Percentiles rank a stretch among this genome's conserved stretches.
Conservation (phyloP, 768 basidiomycete species). For the Podaxis sp. region DNA sequence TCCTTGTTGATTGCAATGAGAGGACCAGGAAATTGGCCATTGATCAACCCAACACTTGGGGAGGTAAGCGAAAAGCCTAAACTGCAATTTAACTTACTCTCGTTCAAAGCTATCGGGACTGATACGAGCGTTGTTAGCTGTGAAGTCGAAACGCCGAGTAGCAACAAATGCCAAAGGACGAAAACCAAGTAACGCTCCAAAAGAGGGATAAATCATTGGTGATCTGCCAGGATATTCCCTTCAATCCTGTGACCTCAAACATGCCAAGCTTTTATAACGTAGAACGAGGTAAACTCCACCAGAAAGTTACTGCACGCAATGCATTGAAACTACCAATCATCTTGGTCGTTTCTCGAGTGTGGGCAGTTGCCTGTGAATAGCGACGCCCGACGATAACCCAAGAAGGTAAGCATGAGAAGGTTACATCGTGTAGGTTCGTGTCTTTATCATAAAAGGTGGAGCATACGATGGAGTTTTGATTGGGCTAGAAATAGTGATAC, state of each 20-base stretch:
- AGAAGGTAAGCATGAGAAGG: constrained; percentile 1
- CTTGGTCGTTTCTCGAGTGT: constrained; percentile 2
- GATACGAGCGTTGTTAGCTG: constrained; percentile 32
- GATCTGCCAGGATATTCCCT: background rate
- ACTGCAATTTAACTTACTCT: constrained; percentile 4
- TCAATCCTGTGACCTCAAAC: background rate
- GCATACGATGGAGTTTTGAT: background rate
- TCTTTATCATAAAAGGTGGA: background rate
- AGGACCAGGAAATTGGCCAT: constrained; percentile 35
- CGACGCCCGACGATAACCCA: background rate
- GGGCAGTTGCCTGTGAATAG: background rate
- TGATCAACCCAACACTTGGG: constrained; percentile 30
- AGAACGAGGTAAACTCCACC: background rate
- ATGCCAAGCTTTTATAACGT: background rate
- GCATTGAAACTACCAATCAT: constrained; percentile 3
- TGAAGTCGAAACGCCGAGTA: constrained; percentile 8
- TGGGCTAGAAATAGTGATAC: background rate
- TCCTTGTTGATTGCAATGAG: constrained; percentile 35
- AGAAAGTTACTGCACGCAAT: background rate
- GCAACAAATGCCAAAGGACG: background rate
- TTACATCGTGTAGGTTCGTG: background rate
- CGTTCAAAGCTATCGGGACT: constrained; percentile 38
- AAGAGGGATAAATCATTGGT: background rate
- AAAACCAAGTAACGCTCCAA: background rate
- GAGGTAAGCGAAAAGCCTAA: background rate